Evolutionary conservation across 345 rosid species (phyloP).

Genomic region (Durio zibethinus): DNA sequence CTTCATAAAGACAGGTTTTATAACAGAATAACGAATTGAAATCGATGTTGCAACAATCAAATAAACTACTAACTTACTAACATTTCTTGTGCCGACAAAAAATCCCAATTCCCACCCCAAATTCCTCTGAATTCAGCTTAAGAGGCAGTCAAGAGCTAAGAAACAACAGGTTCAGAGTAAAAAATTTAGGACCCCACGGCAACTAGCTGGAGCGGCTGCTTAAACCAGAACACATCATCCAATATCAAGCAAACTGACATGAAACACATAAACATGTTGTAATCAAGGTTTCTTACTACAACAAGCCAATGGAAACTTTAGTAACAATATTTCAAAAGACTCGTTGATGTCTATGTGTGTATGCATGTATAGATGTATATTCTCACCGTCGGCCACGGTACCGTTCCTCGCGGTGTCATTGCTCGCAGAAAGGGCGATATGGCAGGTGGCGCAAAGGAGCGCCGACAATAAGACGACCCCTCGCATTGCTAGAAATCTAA

Average conservation of each 20-base stretch:
- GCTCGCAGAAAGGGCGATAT: background rate
- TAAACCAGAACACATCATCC: background rate
- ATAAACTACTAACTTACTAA: background rate
- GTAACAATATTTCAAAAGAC: too few relatives aligned
- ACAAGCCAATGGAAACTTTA: too few relatives aligned
- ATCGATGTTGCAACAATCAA: too few relatives aligned
- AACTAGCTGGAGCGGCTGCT: background rate
- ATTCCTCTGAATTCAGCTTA: background rate
- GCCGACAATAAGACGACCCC: background rate
- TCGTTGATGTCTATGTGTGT: background rate
- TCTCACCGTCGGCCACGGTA: background rate
- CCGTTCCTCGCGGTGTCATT: background rate
- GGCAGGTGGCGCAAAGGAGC: slow-evolving; percentile 16
- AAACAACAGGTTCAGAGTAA: background rate
- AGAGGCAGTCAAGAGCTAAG: background rate
- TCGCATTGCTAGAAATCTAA: background rate
- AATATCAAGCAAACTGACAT: background rate
- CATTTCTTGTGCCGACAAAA: background rate
- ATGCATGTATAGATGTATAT: background rate
- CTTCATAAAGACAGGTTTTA: background rate
- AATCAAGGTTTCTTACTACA: background rate
- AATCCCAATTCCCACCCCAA: background rate
- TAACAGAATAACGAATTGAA: background rate
- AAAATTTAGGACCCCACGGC: background rate
- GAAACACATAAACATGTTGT: background rate